Evolutionary conservation across 768 basidiomycete species (phyloP), one percentile per base, ranked within the genome.

Genomic region (Sporobolomyces phaffii): DNA sequence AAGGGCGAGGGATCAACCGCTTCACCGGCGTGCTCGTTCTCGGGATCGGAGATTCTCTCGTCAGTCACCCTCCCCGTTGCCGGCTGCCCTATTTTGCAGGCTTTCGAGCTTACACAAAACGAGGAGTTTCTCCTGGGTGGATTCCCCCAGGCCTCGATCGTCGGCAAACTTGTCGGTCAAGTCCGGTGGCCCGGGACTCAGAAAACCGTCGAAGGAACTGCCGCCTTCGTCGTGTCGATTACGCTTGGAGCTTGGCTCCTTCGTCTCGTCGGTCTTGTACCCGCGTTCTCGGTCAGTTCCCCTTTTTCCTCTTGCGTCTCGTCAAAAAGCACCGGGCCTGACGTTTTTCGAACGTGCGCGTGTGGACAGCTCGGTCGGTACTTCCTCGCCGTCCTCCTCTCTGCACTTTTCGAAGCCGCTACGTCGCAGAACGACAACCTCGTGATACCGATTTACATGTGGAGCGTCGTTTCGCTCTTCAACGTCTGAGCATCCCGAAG

Each of bases 381-480:
- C 77, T 77, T 81, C 18, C 72, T 82, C 49, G 85, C 87, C 34
- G 82, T 86, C 33, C 77, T 78, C n/a, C 75, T 88, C 45, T 82
- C 88, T 6, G 85, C 86, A 4, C 77, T 90, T 47, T 81, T 98
- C 70, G 96, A 99, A 79, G 96, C 91, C 20, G 78, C 92, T 62
- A 91, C 90, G 24, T 87, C 87, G 75, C 96, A 99, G 79, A 98
- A 98, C 78, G 96, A 99, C 79, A 99, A 99, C 78, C 81, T 99
- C 72, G 91, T 90, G 45, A 81, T 99, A 68, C 94, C 96, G n/a
- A 79, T 98, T 78, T 98, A 88, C 77, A 86, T 93, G 81, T 99
- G 92, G 91, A 88, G 89, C 75, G 81, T 91, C 79, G 80, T 91
- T 38, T 86, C 86, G 36, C 78, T 91, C 54, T 80, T 82, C 10